Evolutionary conservation across 2,329 filamentous ascomycete species (phyloP).

Genomic region (Tolypocladium tropicale): DNA sequence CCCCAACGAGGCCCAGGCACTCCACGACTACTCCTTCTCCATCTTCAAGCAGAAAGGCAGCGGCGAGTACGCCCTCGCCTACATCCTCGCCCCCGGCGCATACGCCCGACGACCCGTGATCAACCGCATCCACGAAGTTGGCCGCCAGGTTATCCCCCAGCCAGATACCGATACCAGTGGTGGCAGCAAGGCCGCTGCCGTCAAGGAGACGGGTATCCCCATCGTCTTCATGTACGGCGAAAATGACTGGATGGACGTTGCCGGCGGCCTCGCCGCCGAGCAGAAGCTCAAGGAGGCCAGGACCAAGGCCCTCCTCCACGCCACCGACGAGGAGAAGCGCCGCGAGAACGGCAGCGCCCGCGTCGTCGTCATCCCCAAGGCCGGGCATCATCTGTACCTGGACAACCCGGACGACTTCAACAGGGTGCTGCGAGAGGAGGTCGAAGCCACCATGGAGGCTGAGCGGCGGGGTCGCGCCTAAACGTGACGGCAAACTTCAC

Average conservation of each 20-base stretch:
- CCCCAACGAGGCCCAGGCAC: conserved; percentile 63
- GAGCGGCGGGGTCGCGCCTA: conserved; percentile 14
- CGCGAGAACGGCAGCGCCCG: conserved; percentile 72
- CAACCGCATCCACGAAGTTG: conserved; percentile 74
- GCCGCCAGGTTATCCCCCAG: conserved; percentile 50
- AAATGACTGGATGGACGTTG: conserved; percentile 97
- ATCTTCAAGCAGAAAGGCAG: conserved; percentile 88
- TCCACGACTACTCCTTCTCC: conserved; percentile 91
- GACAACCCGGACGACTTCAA: conserved; percentile 52
- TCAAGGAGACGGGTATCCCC: conserved; percentile 58
- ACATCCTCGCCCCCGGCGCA: conserved; percentile 86
- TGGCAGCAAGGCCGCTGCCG: neutral
- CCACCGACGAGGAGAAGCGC: conserved; percentile 55
- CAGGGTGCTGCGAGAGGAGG: conserved; percentile 37
- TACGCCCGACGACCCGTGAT: conserved; percentile 85
- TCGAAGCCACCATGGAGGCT: conserved; percentile 35
- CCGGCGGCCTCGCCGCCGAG: conserved; percentile 69
- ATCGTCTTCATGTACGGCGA: conserved; percentile 95
- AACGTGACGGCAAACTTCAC: too few species aligned
- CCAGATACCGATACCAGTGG: conserved; percentile 9
- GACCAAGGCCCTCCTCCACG: conserved; percentile 46
- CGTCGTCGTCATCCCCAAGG: conserved; percentile 62
- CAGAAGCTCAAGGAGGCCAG: conserved; percentile 66
- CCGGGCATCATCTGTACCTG: conserved; percentile 50
- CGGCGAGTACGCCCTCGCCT: conserved; percentile 87